phyloP scores from a whole-genome alignment of 495 filamentous ascomycete species.

The Penicillium fimorum region DNA sequence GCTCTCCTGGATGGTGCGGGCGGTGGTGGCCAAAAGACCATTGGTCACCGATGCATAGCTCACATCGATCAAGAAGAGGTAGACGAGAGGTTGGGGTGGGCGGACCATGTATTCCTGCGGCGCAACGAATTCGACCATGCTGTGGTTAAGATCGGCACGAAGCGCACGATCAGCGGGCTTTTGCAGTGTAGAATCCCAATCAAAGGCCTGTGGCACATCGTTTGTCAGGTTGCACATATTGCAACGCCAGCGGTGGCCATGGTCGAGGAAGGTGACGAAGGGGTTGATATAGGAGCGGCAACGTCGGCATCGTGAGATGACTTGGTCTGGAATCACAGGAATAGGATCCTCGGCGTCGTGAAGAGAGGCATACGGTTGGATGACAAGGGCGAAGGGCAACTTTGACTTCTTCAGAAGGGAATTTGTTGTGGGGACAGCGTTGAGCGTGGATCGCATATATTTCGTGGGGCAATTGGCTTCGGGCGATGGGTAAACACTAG shows the following conservation, averaged over 20 bases:
- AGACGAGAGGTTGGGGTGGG: constrained; percentile 95
- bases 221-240: constrained; percentile 99
- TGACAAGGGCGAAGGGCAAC: constrained; percentile 91
- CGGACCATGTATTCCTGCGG: constrained; percentile 99
- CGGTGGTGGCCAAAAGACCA: constrained; percentile 91
- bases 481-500: constrained; percentile 88
- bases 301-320: constrained; percentile 92
- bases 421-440: constrained; percentile 87
- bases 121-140: constrained; percentile 94
- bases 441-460: constrained; percentile 93
- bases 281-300: constrained; percentile 98
- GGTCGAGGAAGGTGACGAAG: constrained; percentile 92
- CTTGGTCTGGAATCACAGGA: constrained; percentile 91
- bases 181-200: constrained; percentile 91
- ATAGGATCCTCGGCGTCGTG: constrained; percentile 90
- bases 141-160: constrained; percentile 85
- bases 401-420: constrained; percentile 93
- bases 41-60: constrained; percentile 88
- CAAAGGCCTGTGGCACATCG: constrained; percentile 96
- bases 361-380: constrained; percentile 90
- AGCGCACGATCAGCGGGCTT: constrained; percentile 88
- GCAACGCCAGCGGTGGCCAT: constrained; percentile 96
- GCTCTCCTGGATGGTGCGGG: constrained; percentile 91
- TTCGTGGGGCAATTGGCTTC: constrained; percentile 90
- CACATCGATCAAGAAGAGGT: constrained; percentile 95